phyloP scores from a whole-genome alignment of 2,329 filamentous ascomycete species.

The Hypoxylon sp. region DNA sequence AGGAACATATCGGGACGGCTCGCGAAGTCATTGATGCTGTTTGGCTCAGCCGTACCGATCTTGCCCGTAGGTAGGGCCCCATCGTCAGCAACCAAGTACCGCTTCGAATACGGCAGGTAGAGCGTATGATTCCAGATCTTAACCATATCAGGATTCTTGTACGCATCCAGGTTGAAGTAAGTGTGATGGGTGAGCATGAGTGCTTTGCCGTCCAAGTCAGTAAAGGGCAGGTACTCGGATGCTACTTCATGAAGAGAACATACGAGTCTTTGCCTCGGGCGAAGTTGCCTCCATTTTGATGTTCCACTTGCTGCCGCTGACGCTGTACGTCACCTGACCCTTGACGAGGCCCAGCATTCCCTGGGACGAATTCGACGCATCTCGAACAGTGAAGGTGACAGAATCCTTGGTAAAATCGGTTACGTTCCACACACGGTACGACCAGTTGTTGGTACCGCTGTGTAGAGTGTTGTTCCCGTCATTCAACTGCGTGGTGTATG shows the following conservation, averaged over 20 bases:
- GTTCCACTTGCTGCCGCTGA: conserved; percentile 68
- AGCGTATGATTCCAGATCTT: conserved; percentile 73
- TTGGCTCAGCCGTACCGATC: conserved; percentile 67
- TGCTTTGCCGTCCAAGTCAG: conserved; percentile 52
- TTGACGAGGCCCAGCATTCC: conserved; percentile 74
- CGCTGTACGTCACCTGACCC: conserved; percentile 72
- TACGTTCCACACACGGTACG: conserved; percentile 73
- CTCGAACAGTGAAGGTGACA: conserved; percentile 75
- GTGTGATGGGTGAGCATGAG: conserved; percentile 76
- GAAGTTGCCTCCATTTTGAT: conserved; percentile 71
- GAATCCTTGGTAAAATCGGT: conserved; percentile 65
- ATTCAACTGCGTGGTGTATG: conserved; percentile 68
- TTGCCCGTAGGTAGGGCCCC: conserved; percentile 71
- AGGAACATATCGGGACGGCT: conserved; percentile 70
- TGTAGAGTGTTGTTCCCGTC: conserved; percentile 69
- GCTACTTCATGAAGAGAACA: conserved; percentile 38
- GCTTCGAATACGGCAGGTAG: conserved; percentile 71
- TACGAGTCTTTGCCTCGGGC: conserved; percentile 61
- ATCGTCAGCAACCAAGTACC: conserved; percentile 68
- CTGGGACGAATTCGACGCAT: conserved; percentile 67
- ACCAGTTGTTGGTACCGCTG: conserved; percentile 72
- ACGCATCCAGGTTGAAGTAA: conserved; percentile 78
- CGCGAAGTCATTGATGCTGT: conserved; percentile 76
- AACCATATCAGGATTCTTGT: conserved; percentile 67
- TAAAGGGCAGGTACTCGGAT: conserved; percentile 25